Evolutionary conservation across 2,329 filamentous ascomycete genomes (phyloP), one percentile per base, ranked within the genome.

Genomic region (Penicillium sp.): DNA sequence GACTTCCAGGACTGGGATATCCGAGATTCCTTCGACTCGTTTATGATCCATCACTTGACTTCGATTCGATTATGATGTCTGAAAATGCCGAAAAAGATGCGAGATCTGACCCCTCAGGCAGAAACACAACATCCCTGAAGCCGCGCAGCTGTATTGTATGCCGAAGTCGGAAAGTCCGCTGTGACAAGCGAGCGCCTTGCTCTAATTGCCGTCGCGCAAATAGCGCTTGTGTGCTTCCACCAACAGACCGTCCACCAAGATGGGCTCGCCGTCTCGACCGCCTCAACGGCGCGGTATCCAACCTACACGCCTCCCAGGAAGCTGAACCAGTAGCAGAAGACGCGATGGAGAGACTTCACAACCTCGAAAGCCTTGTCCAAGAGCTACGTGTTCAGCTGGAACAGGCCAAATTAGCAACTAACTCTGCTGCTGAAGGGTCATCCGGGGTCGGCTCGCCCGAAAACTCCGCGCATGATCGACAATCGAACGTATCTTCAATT

Each of bases 101-200:
- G 56, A 59, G 47, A 32, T 16, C 21, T 0, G 39, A 50, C 32
- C 18, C 50, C 50, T 50, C 46, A 42, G 39, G 52, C 52, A 37
- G 52, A 29, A 42, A 32, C 21, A 8, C 23, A 32, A 18, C 39
- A 7, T 15, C 54, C 3, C 40, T 40, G 12, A 65, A 80, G 60
- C 66, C 65, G 48, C 78, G 79, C 50, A 81, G 79, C 64, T 82
- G 80, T 50, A 71, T 79, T 5, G 73, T 77, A 4, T 85, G 82
- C 57, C 76, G 82, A 41, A 72, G 68, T 34, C 80, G 82, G 44
- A 84, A 84, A 60, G 82, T 85, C 5, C 79, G 80, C 42, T 85
- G 82, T 65, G 80, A 84, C 64, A 84, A 83, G 66, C 68, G 72
- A 41, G 78, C 77, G 4, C 82, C 82, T 1, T 85, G 82, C 60